Conservation (phyloP, 805 yeast species). For the Candida tallmaniae region DNA sequence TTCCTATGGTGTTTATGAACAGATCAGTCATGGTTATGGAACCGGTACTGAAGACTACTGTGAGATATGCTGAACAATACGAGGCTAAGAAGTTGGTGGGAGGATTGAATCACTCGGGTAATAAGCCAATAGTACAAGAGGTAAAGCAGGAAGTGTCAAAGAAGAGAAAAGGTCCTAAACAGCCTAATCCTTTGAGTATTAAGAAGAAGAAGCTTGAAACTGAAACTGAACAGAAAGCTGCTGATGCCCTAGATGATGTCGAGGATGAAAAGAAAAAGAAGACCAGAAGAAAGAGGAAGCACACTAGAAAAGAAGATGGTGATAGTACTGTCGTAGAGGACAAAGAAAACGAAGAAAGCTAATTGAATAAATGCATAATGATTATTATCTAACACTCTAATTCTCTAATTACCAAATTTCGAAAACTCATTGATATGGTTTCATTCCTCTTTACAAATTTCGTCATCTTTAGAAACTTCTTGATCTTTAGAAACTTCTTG, state of each 20-base stretch:
- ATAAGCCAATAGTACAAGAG: constrained; percentile 9
- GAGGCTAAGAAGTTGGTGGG: constrained; percentile 68
- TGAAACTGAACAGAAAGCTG: constrained; percentile 1
- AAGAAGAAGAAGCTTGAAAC: constrained; percentile 61
- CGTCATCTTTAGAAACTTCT: too few relatives aligned
- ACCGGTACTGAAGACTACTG: constrained; percentile 74
- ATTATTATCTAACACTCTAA: neutral
- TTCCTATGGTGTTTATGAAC: constrained; percentile 82
- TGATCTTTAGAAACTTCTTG: too few relatives aligned
- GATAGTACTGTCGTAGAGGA: neutral
- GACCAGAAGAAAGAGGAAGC: constrained; percentile 21
- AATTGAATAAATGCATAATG: constrained; percentile 3
- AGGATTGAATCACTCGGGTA: constrained; percentile 64
- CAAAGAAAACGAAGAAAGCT: neutral
- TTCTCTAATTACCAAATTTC: too few relatives aligned
- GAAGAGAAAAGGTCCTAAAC: constrained; percentile 68
- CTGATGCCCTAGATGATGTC: neutral
- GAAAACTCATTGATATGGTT: too few relatives aligned
- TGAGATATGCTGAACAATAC: constrained; percentile 28
- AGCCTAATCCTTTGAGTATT: constrained; percentile 86
- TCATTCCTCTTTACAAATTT: too few relatives aligned
- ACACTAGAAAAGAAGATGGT: constrained; percentile 8
- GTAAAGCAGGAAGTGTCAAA: constrained; percentile 22
- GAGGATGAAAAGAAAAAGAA: constrained; percentile 11
- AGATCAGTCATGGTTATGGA: constrained; percentile 96